Base-by-base conservation (phyloP, 2,329 filamentous ascomycete species). In the Trichoderma atroviride region DNA sequence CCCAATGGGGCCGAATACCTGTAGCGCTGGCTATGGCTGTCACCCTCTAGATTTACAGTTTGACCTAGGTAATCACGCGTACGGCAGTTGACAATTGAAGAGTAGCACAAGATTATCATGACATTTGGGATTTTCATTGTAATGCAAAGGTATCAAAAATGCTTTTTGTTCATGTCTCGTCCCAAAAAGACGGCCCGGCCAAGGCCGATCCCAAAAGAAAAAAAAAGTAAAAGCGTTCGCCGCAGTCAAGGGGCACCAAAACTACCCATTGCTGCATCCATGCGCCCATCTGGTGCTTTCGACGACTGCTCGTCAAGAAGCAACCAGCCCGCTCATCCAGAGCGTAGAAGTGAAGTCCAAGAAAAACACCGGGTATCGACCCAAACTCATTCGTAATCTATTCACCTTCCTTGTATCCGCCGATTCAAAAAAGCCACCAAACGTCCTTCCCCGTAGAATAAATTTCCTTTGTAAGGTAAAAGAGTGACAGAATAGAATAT, bases 361-460 rank as follows among this genome's bases (percentile, higher is more conserved):
- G 33, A 35, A 50, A 37, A 70, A 70, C 52, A 58, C 58, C 57
- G 43, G 58, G 61, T 68, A 70, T 68, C 64, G 27, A 62, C 52
- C 57, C 57, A 58, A 58, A 57, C 57, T 43, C 47, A 68, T 57
- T 29, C 57, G 71, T 65, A 43, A 64, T 68, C 72, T 66, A 71
- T 62, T 40, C 66, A 33, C 11, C 33, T 35, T 35, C 33, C 22
- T 50, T 22, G 58, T 53, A 63, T 60, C 64, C 70, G 71, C 58
- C 60, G 56, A 70, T 52, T 59, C 3, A 35, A 50, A 74, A 64
- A 60, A 74, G 47, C 14, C 75, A 60, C 70, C 77, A 78, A 78
- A 70, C 77, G 59, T 73, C 76, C 76, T 22, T 77, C 76, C 72
- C 77, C 77, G 7, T 60, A 70, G 69, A 68, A 70, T n/a, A 68